phyloP scores from a whole-genome alignment of 495 filamentous ascomycete species.

The Talaromyces adpressus region DNA sequence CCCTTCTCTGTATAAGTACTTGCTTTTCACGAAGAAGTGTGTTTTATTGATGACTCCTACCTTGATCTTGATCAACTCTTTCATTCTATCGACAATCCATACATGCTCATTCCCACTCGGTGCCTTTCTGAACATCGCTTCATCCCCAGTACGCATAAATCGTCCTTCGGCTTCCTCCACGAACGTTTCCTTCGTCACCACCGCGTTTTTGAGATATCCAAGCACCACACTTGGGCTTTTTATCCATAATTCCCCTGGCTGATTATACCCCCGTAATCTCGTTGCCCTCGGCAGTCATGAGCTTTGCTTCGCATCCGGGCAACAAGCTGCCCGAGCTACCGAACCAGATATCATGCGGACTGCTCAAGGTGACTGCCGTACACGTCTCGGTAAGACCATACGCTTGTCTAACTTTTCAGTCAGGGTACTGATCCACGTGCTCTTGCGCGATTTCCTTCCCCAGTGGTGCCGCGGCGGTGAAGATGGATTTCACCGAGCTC shows the following conservation, averaged over 20 bases:
- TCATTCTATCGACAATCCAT: constrained; percentile 70
- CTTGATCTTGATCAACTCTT: constrained; percentile 79
- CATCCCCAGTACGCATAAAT: constrained; percentile 71
- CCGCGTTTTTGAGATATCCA: constrained; percentile 79
- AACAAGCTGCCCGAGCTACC: constrained; percentile 69
- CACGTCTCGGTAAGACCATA: constrained; percentile 85
- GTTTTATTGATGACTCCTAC: constrained; percentile 21
- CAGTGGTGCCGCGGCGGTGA: constrained; percentile 77
- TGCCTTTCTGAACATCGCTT: constrained; percentile 52
- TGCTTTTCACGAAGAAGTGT: too few species aligned
- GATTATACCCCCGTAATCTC: constrained; percentile 70
- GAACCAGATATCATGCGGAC: constrained; percentile 57
- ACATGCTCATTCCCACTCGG: constrained; percentile 60
- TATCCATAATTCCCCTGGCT: constrained; percentile 73
- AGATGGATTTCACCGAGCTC: constrained; percentile 59
- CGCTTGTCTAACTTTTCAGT: constrained; percentile 63
- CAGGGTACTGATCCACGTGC: constrained; percentile 56
- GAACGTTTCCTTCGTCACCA: constrained; percentile 74
- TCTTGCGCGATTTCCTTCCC: constrained; percentile 70
- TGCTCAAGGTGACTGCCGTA: constrained; percentile 63
- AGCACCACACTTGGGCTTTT: constrained; percentile 69
- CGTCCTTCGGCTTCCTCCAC: constrained; percentile 46
- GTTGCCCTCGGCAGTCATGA: constrained; percentile 66
- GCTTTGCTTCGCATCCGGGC: constrained; percentile 53
- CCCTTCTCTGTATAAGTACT: constrained; percentile 35